Evolutionary conservation across 1,284 basidiomycete species (phyloP), one percentile per base, ranked within the genome.

Genomic region (Malassezia nana): DNA sequence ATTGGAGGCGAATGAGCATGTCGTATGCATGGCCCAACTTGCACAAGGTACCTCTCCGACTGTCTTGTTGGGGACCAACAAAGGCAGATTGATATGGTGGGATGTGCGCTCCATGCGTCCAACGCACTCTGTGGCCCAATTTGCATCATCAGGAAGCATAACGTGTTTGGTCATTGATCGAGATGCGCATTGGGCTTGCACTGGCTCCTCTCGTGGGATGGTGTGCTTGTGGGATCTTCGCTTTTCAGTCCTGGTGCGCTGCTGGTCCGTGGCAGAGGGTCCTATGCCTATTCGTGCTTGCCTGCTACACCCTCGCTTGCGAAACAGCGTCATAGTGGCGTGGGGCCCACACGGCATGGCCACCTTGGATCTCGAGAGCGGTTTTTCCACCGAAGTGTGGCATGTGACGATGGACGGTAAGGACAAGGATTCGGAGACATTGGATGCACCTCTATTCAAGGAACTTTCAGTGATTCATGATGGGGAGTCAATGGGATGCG

Each of bases 211-310:
- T 2, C 81, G 81, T 1, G 92, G 92, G 4, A 81, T 84, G 8
- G 76, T 96, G 6, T 83, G 84, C 3, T 79, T 96, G 1, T 96
- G 91, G 90, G 92, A 98, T 76, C 81, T 90, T 46, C 83, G 92
- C 2, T 96, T 96, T 63, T 88, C 89, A 0, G 77, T 96, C n/a
- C 76, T 86, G 6, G 77, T 96, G 63, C 85, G 85, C 70, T 86
- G 83, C 46, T 95, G 91, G 91, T 81, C 83, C 59, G 83, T 83
- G 0, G 83, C 82, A n/a, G 80, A 81, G 0, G 75, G 48, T 0
- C 18, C 26, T 6, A 13, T 15, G n/a, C 13, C 6, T n/a, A 32
- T 54, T 24, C 31, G 22, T 25, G 41, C 48, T 7, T 40, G 40
- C 18, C 25, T 24, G 13, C 13, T 46, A 35, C 53, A 55, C 15